A percentile compares a stretch with the other conserved stretches of the same genome.
Conservation (phyloP, 2,329 filamentous ascomycete species). For the Diaporthe longicolla region DNA sequence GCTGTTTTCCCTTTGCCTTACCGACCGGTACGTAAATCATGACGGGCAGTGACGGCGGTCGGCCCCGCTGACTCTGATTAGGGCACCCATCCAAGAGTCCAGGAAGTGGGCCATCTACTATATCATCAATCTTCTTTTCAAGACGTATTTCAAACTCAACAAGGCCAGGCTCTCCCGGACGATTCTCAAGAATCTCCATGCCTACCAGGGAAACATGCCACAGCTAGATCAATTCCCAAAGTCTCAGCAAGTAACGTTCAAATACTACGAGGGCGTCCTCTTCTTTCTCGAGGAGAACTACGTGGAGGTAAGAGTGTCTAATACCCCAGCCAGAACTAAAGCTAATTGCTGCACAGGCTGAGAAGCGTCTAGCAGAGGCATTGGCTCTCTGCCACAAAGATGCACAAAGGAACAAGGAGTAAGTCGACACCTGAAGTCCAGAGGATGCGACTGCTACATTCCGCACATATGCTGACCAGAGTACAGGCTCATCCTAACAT, state of each 20-base stretch:
- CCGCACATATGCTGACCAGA: slow-evolving; percentile 45
- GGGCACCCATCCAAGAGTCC: slow-evolving; percentile 86
- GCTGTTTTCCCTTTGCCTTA: slow-evolving; percentile 91
- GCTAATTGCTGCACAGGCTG: slow-evolving; percentile 67
- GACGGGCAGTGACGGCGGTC: not conserved
- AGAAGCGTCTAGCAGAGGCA: slow-evolving; percentile 83
- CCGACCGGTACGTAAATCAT: slow-evolving; percentile 77
- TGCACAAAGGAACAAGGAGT: slow-evolving; percentile 85
- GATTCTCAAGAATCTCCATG: slow-evolving; percentile 85
- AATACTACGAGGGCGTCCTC: slow-evolving; percentile 96
- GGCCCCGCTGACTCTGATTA: slow-evolving; percentile 53
- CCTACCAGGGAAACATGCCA: slow-evolving; percentile 85
- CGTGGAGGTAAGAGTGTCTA: slow-evolving; percentile 68
- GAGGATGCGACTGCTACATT: slow-evolving; percentile 25
- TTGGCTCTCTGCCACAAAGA: slow-evolving; percentile 84
- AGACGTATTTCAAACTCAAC: slow-evolving; percentile 97
- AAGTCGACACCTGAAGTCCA: slow-evolving; percentile 50
- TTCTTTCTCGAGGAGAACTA: slow-evolving; percentile 97
- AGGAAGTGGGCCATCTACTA: slow-evolving; percentile 99
- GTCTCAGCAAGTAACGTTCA: slow-evolving; percentile 94
- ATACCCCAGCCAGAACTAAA: not conserved
- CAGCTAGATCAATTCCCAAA: slow-evolving; percentile 84
- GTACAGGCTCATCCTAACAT: slow-evolving; percentile 86
- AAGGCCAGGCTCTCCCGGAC: slow-evolving; percentile 91
- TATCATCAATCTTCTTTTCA: slow-evolving; percentile 94